phyloP scores from a whole-genome alignment of 2,329 filamentous ascomycete species.

The Ophiocordyceps polyrhachis-furcata region DNA sequence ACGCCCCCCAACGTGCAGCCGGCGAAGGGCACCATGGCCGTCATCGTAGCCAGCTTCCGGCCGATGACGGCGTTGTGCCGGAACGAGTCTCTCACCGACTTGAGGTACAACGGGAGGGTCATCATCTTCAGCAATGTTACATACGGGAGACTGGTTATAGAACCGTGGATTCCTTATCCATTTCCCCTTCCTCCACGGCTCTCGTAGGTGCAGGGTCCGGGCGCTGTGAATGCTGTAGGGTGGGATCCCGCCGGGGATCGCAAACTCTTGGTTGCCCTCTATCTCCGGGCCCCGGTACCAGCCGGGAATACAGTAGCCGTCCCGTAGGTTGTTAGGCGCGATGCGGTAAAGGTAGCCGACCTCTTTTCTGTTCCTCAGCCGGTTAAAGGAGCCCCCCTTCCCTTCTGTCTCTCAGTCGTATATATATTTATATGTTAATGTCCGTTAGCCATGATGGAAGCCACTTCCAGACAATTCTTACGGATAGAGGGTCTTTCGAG shows the following conservation, averaged over 20 bases:
- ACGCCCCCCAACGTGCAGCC: neutral
- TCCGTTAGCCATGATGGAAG: too few species aligned
- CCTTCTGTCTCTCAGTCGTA: too few species aligned
- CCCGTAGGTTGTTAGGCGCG: neutral
- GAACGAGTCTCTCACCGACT: neutral
- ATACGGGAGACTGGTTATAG: neutral
- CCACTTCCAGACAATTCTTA: too few species aligned
- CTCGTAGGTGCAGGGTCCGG: neutral
- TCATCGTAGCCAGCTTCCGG: neutral
- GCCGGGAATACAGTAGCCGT: slow-evolving; percentile 3
- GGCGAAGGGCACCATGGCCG: neutral
- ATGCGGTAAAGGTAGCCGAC: slow-evolving; percentile 3
- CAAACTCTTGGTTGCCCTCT: neutral
- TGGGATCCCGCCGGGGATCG: neutral
- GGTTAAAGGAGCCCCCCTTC: slow-evolving; percentile 2
- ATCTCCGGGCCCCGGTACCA: neutral
- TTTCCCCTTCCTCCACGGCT: neutral
- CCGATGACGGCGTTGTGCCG: neutral
- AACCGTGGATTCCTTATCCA: neutral
- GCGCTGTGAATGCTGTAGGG: neutral
- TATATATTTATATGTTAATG: too few species aligned
- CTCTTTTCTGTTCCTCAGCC: neutral
- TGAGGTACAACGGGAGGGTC: neutral
- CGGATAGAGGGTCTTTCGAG: too few species aligned
- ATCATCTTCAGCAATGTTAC: neutral